Conservation (phyloP, 257 asterid genomes). For the Nemophila menziesii region DNA sequence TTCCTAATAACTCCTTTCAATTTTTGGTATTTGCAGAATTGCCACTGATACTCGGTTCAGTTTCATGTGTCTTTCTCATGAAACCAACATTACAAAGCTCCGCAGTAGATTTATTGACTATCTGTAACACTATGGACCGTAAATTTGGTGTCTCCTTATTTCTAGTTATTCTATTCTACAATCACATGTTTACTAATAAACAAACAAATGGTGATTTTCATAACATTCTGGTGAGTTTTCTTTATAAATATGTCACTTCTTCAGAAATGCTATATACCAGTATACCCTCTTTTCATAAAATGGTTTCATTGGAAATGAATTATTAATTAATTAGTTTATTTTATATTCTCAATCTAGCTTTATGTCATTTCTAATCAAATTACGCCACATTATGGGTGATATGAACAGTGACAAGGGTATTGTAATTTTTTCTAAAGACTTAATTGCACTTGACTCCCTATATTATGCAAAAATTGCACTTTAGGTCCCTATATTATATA, state of each 20-base stretch:
- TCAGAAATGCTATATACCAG: background rate
- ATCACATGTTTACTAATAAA: constrained; percentile 42
- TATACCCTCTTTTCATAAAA: too few species aligned
- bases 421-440: too few species aligned
- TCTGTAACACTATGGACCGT: constrained; percentile 46
- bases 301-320: too few species aligned
- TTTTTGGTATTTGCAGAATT: constrained; percentile 44
- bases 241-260: constrained; percentile 4
- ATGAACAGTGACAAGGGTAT: too few species aligned
- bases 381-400: too few species aligned
- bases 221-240: constrained; percentile 57
- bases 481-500: too few species aligned
- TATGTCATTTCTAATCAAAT: too few species aligned
- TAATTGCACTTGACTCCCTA: too few species aligned
- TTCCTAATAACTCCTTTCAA: constrained; percentile 5
- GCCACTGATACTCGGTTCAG: constrained; percentile 57
- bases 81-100: constrained; percentile 39
- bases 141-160: constrained; percentile 66
- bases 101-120: constrained; percentile 52
- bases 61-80: constrained; percentile 58
- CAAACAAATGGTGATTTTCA: constrained; percentile 29
- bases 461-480: too few species aligned
- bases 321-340: too few species aligned
- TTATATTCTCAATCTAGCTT: too few species aligned
- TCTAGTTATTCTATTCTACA: constrained; percentile 62